Percentiles rank a stretch among this genome's conserved stretches.
Evolutionary conservation across 163 green algal genomes (phyloP).

Genomic region (Prototheca wickerhamii): DNA sequence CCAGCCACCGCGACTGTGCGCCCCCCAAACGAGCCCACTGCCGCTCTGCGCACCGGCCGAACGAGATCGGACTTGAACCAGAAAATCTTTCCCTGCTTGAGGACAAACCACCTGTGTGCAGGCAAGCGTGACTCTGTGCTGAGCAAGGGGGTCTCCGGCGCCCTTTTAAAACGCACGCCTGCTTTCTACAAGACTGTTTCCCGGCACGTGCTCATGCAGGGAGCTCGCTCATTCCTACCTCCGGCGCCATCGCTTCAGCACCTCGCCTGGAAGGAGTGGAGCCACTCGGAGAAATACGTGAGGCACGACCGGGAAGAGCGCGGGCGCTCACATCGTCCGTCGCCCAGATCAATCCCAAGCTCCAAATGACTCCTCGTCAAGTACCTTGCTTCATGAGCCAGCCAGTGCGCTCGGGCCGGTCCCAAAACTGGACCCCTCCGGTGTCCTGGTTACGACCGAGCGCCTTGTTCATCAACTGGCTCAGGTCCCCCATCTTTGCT

Average conservation of each 20-base stretch:
- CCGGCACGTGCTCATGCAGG: too few relatives aligned
- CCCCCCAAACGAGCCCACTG: not conserved
- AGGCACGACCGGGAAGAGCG: too few relatives aligned
- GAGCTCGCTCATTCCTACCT: slow-evolving; percentile 30
- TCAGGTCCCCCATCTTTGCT: slow-evolving; percentile 13
- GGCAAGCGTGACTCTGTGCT: too few relatives aligned
- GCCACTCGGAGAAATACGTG: too few relatives aligned
- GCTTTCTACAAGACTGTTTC: too few relatives aligned
- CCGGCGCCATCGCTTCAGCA: slow-evolving; percentile 89
- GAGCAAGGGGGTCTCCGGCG: too few relatives aligned
- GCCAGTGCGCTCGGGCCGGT: slow-evolving; percentile 65
- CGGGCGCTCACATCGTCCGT: too few relatives aligned
- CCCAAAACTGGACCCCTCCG: slow-evolving; percentile 68
- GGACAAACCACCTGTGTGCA: slow-evolving; percentile 88
- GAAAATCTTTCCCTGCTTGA: slow-evolving; percentile 98
- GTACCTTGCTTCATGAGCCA: slow-evolving; percentile 91
- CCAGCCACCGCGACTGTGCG: not conserved
- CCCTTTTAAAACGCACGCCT: too few relatives aligned
- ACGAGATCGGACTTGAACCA: slow-evolving; percentile 95
- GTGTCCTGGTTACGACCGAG: slow-evolving; percentile 37
- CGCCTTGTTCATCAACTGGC: slow-evolving; percentile 38
- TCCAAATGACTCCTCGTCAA: not conserved
- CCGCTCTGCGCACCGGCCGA: slow-evolving; percentile 31
- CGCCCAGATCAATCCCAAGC: too few relatives aligned
- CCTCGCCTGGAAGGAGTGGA: slow-evolving; percentile 67